Base-by-base conservation (phyloP, 2,329 filamentous ascomycete species). In the Claviceps spartinae region DNA sequence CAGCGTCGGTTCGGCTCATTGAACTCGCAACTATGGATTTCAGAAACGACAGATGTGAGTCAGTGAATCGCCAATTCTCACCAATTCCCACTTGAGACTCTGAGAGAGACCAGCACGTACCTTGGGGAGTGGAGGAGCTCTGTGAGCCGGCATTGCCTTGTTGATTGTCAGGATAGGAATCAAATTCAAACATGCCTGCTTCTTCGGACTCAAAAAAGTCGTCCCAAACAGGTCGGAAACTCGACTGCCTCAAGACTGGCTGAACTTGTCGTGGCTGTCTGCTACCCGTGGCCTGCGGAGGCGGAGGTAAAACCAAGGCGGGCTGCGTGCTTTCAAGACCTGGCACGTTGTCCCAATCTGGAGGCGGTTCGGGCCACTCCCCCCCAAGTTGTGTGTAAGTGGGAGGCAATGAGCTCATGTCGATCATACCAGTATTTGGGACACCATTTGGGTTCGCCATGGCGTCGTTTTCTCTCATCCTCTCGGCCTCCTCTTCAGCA, bases 171-270 rank as follows among this genome's bases (percentile, higher is more conserved):
- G 22, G 52, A n/a, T 11, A 34, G 30, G 52, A 20, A 4, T 61
- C 57, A 5, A 57, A 47, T 7, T 61, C 57, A 5, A 57, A 47
- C 9, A 47, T 56, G 47, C 59, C 60, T 14, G 60, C 54, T 18
- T 58, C 50, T 52, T 63, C 61, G 45, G 62, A 59, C 11, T 54
- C 57, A 16, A 62, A 46, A 43, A 58, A 62, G 52, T 63, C 58
- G 41, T 34, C 30, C 30, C 30, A 34, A 11, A 34, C 30, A 34
- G 30, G 30, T 4, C 9, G 11, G 30, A 34, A 34, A 37, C 50
- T 52, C 7, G 46, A 30, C 7, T 42, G 9, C 30, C 9, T 11
- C 9, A 34, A 34, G 30, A 9, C 30, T 34, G 30, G 4, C 30
- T 4, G 30, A 34, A 4, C 3, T 34, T 0, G 30, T 34, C 9